A percentile compares a stretch with the other conserved stretches of the same genome.
Evolutionary conservation across 2,329 filamentous ascomycete species (phyloP).

Genomic region (Macrophomina pseudophaseolina): DNA sequence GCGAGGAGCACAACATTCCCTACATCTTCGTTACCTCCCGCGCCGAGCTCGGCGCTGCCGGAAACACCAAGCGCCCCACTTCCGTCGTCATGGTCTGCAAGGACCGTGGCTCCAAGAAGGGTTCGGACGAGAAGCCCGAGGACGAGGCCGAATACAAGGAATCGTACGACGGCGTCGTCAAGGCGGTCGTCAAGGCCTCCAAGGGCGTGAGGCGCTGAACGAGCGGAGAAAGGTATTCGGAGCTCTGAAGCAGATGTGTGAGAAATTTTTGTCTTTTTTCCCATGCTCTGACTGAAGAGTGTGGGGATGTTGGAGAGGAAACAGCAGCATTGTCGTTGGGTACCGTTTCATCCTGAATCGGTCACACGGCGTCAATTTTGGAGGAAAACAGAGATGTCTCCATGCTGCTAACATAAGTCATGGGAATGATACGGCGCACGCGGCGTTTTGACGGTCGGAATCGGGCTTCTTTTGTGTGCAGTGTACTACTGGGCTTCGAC

Average conservation of each 20-base stretch:
- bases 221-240: neutral
- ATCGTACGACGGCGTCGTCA: slow-evolving; percentile 61
- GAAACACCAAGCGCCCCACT: slow-evolving; percentile 93
- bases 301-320: neutral
- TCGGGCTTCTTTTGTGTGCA: slow-evolving; percentile 22
- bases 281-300: neutral
- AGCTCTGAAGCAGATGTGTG: slow-evolving; percentile 12
- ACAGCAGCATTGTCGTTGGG: neutral
- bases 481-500: slow-evolving; percentile 19
- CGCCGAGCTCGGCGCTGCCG: slow-evolving; percentile 90
- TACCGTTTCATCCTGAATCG: neutral
- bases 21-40: slow-evolving; percentile 95
- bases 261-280: neutral
- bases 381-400: neutral
- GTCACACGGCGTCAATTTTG: neutral
- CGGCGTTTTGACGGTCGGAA: slow-evolving; percentile 16
- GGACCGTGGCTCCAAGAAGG: slow-evolving; percentile 56
- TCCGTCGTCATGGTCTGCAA: slow-evolving; percentile 86
- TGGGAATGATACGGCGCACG: slow-evolving; percentile 22
- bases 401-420: slow-evolving; percentile 20
- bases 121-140: slow-evolving; percentile 53
- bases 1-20: slow-evolving; percentile 96
- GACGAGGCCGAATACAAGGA: slow-evolving; percentile 54
- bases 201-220: slow-evolving; percentile 60
- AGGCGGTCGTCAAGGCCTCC: slow-evolving; percentile 64